phyloP scores from a whole-genome alignment of 148 eudicot species.

The Polygonum aviculare region DNA sequence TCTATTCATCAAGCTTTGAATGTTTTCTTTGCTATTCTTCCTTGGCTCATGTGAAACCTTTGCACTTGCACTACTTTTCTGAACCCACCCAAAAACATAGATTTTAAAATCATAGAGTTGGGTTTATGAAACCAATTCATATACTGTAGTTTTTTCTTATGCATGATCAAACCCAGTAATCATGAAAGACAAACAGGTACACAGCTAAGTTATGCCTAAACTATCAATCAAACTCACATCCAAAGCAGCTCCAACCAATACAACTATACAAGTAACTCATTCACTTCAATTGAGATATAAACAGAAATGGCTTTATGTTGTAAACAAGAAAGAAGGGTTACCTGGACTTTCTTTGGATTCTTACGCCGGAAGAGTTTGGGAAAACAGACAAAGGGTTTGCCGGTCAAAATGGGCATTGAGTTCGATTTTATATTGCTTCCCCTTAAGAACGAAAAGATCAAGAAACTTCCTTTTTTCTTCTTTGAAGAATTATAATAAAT shows the following conservation, averaged over 20 bases:
- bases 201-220: neutral
- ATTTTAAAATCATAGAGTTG: neutral
- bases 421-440: conserved; percentile 11
- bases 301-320: neutral
- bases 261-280: neutral
- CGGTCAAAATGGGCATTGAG: conserved; percentile 19
- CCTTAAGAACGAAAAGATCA: conserved; percentile 8
- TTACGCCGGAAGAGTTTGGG: conserved; percentile 38
- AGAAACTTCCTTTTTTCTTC: neutral
- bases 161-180: neutral
- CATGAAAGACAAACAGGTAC: neutral
- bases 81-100: conserved; percentile 5
- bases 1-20: conserved; percentile 26
- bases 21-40: conserved; percentile 17
- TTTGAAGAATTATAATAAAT: neutral
- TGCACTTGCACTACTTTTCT: neutral
- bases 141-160: neutral
- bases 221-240: neutral
- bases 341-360: conserved; percentile 33
- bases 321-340: conserved; percentile 16
- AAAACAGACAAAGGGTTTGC: conserved; percentile 25
- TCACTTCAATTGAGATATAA: neutral
- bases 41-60: conserved; percentile 25
- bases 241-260: neutral
- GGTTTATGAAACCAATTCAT: neutral